Evolutionary conservation across 2,329 filamentous ascomycete species (phyloP).

Genomic region (Podosphaera fusca): DNA sequence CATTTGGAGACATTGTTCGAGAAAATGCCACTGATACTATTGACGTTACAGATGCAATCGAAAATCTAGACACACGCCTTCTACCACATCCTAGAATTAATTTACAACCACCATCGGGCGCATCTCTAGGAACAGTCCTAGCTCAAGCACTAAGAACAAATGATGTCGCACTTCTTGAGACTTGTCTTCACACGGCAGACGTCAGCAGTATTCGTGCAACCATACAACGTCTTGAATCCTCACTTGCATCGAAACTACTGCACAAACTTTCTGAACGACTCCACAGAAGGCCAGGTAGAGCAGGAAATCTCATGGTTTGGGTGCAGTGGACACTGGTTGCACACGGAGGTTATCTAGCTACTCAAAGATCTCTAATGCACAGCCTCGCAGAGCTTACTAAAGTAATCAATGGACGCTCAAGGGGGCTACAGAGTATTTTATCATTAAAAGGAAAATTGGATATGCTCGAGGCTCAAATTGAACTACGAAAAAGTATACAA

Average conservation of each 20-base stretch:
- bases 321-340: slow-evolving; percentile 85
- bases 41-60: slow-evolving; percentile 44
- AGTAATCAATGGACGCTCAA: slow-evolving; percentile 69
- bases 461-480: slow-evolving; percentile 77
- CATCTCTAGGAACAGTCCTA: slow-evolving; percentile 78
- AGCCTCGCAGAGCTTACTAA: slow-evolving; percentile 59
- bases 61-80: slow-evolving; percentile 14
- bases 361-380: slow-evolving; percentile 61
- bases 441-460: slow-evolving; percentile 88
- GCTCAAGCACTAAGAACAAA: slow-evolving; percentile 83
- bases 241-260: slow-evolving; percentile 56
- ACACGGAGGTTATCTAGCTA: slow-evolving; percentile 76
- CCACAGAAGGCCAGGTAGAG: slow-evolving; percentile 67
- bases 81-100: slow-evolving; percentile 10
- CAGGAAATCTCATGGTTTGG: slow-evolving; percentile 80
- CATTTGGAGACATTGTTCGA: slow-evolving; percentile 71
- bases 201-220: slow-evolving; percentile 60
- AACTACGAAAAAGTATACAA: slow-evolving; percentile 50
- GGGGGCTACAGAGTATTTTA: slow-evolving; percentile 59
- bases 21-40: slow-evolving; percentile 46
- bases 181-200: slow-evolving; percentile 66
- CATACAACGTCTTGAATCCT: slow-evolving; percentile 72
- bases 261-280: slow-evolving; percentile 70
- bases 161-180: slow-evolving; percentile 72
- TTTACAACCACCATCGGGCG: slow-evolving; percentile 32